Base-by-base conservation (phyloP, 164 flowering plant species). In the Vitis rupestris region DNA sequence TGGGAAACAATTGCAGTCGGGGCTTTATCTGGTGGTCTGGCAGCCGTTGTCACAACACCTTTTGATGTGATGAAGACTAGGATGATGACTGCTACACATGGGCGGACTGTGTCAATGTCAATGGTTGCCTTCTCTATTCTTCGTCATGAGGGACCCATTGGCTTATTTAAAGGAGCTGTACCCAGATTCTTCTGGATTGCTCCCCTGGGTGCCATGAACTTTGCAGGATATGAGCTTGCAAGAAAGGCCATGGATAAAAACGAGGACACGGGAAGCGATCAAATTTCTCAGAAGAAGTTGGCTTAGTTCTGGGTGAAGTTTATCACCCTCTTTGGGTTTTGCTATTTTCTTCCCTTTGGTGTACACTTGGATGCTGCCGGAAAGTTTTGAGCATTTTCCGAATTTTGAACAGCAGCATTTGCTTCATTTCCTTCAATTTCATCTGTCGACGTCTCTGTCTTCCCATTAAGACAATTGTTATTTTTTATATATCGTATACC, bases 161-260 rank as follows among this genome's bases (percentile, higher is more conserved):
- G 98, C 48, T 77, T 96, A 64, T 96, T 89, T 77, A 96, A 96
- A 81, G 99, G 99, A 59, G 98, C 97, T 59, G 76, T 93, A 11
- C 99, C 99, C 12, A 81, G 99, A 74, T 96, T 96, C 78, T 96
- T 96, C 79, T 96, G 99, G 99, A 89, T 96, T 53, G 99, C 99
- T 50, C 99, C 99, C 5, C 82, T 96, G 3, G 99, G 99, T 48
- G 99, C 99, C 68, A 96, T 96, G 97, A 96, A 96, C 71, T 96
- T 96, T 81, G 99, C 99, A 17, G 99, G 99, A 5, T 96, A 96
- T 17, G 99, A 96, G 77, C 89, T 96, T 2, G 93, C 92, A 44
- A 87, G 82, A 84, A 93, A 93, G 76, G 97, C 99, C 54, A 87
- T 96, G 98, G 79, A 68, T 72, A 89, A 86, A 77, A 74, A 68